These are phyloP conservation scores for Spencermartinsiella ligniputridi DNA, from an alignment of 1,139 yeast species.

Conservation along the genomic window DNA sequence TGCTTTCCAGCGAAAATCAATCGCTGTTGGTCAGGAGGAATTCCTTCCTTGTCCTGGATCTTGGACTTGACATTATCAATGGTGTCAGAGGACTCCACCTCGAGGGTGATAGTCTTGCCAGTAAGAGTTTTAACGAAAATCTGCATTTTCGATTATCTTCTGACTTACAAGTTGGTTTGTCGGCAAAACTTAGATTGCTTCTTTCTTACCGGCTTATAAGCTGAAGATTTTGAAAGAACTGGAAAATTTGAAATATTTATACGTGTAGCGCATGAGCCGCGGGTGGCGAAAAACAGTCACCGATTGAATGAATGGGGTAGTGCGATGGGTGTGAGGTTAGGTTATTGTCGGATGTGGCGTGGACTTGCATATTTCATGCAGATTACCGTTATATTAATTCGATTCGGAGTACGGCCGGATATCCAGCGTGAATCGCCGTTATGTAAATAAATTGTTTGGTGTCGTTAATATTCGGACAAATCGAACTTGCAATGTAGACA, in stretches of 20 bases:
- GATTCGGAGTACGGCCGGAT: too few species aligned
- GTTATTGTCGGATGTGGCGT: neutral
- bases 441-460: too few species aligned
- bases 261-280: neutral
- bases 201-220: slow-evolving; percentile 21
- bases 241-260: neutral
- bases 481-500: too few species aligned
- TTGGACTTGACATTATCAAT: slow-evolving; percentile 98
- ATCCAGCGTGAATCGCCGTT: too few species aligned
- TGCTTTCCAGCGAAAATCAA: slow-evolving; percentile 99
- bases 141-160: slow-evolving; percentile 56
- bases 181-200: slow-evolving; percentile 32
- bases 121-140: slow-evolving; percentile 98
- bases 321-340: neutral
- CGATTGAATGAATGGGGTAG: too few species aligned
- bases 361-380: too few species aligned
- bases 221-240: slow-evolving; percentile 11
- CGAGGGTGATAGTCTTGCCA: slow-evolving; percentile 98
- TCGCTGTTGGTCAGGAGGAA: slow-evolving; percentile 99
- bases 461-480: too few species aligned
- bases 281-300: too few species aligned
- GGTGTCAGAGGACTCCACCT: slow-evolving; percentile 98
- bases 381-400: too few species aligned
- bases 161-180: slow-evolving; percentile 23
- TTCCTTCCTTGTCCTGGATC: slow-evolving; percentile 99